phyloP scores from a whole-genome alignment of 2,329 filamentous ascomycete species.

The Aspergillus sergii region DNA sequence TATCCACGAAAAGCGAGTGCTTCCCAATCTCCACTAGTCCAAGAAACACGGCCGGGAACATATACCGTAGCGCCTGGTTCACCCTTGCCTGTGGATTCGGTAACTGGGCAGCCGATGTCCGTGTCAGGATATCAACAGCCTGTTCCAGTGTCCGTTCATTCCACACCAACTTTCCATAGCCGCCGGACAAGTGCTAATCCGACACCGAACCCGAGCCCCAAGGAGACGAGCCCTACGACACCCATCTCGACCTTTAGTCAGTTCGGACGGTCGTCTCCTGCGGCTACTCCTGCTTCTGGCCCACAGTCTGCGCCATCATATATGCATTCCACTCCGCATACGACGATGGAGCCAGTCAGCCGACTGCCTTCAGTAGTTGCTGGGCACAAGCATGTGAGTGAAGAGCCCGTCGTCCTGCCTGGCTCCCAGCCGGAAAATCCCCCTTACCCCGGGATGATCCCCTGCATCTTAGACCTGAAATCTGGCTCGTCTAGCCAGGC shows the following conservation, averaged over 20 bases:
- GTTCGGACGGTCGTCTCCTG: constrained; percentile 35
- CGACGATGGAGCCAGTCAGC: constrained; percentile 28
- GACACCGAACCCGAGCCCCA: constrained; percentile 35
- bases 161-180: constrained; percentile 36
- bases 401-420: constrained; percentile 19
- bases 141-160: constrained; percentile 31
- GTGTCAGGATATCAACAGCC: constrained; percentile 19
- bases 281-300: constrained; percentile 23
- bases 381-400: constrained; percentile 21
- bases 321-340: constrained; percentile 10
- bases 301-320: constrained; percentile 20
- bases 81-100: constrained; percentile 29
- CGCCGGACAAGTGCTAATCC: constrained; percentile 34
- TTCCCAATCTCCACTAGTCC: constrained; percentile 39
- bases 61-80: constrained; percentile 30
- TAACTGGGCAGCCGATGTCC: constrained; percentile 26
- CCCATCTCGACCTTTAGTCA: constrained; percentile 36
- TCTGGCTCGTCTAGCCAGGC: constrained; percentile 45
- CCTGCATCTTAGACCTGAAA: constrained; percentile 42
- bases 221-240: constrained; percentile 40
- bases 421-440: constrained; percentile 17
- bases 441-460: constrained; percentile 35
- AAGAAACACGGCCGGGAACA: constrained; percentile 32
- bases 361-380: constrained; percentile 28
- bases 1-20: constrained; percentile 35